A percentile compares a stretch with the other conserved stretches of the same genome.
Evolutionary conservation across 1,139 yeast genomes (phyloP).

Genomic region (Debaryomyces subglobosus): DNA sequence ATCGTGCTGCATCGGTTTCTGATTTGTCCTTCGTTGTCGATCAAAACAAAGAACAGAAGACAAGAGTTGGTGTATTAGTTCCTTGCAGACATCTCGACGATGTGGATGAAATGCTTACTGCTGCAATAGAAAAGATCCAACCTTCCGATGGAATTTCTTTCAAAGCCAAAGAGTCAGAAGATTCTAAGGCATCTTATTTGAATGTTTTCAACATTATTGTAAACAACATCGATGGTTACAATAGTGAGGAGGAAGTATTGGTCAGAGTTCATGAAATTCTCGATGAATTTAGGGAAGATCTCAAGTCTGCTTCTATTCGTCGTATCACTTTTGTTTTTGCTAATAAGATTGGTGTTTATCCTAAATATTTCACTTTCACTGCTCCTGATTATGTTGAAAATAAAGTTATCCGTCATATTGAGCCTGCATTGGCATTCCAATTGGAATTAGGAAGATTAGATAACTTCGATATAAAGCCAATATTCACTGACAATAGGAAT

Average conservation of each 20-base stretch:
- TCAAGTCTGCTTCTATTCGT: slow-evolving; percentile 73
- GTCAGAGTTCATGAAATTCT: slow-evolving; percentile 65
- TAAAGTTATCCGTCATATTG: slow-evolving; percentile 93
- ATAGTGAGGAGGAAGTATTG: slow-evolving; percentile 70
- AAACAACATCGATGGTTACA: slow-evolving; percentile 72
- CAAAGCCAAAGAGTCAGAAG: slow-evolving; percentile 35
- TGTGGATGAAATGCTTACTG: slow-evolving; percentile 75
- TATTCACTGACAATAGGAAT: slow-evolving; percentile 95
- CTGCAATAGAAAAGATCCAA: slow-evolving; percentile 76
- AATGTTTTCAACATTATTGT: slow-evolving; percentile 85
- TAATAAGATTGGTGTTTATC: slow-evolving; percentile 81
- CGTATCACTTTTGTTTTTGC: slow-evolving; percentile 92
- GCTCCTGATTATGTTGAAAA: slow-evolving; percentile 84
- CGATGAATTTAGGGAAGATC: slow-evolving; percentile 69
- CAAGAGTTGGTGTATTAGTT: slow-evolving; percentile 85
- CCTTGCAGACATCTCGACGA: slow-evolving; percentile 87
- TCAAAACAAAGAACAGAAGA: slow-evolving; percentile 48
- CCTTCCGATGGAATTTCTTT: slow-evolving; percentile 42
- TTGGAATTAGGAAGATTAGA: slow-evolving; percentile 92
- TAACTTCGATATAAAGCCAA: slow-evolving; percentile 92
- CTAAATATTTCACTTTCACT: slow-evolving; percentile 93
- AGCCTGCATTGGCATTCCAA: slow-evolving; percentile 98
- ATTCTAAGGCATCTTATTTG: slow-evolving; percentile 41
- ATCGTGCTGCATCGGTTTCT: slow-evolving; percentile 89
- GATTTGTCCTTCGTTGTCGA: slow-evolving; percentile 87